phyloP scores from a whole-genome alignment of 2,329 filamentous ascomycete genomes.

The Fusarium scirpi region DNA sequence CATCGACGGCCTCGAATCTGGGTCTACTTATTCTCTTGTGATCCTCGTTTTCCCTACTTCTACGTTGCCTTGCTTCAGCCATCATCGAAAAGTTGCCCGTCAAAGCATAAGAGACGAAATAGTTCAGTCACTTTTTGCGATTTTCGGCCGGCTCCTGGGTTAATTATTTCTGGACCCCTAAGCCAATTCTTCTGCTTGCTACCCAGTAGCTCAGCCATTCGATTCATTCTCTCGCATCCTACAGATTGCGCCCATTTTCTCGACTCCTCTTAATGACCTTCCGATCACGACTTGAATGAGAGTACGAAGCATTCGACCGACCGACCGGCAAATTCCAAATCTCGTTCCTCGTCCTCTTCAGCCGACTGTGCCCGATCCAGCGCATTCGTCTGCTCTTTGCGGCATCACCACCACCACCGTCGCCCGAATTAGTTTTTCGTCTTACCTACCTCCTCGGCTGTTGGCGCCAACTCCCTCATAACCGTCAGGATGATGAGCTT shows the following conservation, averaged over 20 bases:
- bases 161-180: background rate
- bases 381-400: constrained; percentile 28
- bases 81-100: background rate
- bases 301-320: constrained; percentile 23
- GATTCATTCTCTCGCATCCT: constrained; percentile 34
- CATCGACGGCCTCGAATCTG: background rate
- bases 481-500: constrained; percentile 65
- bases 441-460: constrained; percentile 10
- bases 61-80: constrained; percentile 31
- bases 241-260: constrained; percentile 23
- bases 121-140: background rate
- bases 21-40: constrained; percentile 24
- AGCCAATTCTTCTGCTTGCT: background rate
- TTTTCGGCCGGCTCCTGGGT: background rate
- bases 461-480: constrained; percentile 31
- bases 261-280: constrained; percentile 23
- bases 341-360: constrained; percentile 19
- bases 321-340: constrained; percentile 20
- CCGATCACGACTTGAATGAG: constrained; percentile 38
- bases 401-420: constrained; percentile 23
- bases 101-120: background rate
- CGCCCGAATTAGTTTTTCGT: constrained; percentile 20
- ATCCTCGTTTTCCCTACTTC: constrained; percentile 30
- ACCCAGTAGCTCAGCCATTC: constrained; percentile 2
- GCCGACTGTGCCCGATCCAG: constrained; percentile 28